A percentile compares a stretch with the other conserved stretches of the same genome.
phyloP scores from a whole-genome alignment of 2,329 filamentous ascomycete genomes.

The Pseudogymnoascus sp. region DNA sequence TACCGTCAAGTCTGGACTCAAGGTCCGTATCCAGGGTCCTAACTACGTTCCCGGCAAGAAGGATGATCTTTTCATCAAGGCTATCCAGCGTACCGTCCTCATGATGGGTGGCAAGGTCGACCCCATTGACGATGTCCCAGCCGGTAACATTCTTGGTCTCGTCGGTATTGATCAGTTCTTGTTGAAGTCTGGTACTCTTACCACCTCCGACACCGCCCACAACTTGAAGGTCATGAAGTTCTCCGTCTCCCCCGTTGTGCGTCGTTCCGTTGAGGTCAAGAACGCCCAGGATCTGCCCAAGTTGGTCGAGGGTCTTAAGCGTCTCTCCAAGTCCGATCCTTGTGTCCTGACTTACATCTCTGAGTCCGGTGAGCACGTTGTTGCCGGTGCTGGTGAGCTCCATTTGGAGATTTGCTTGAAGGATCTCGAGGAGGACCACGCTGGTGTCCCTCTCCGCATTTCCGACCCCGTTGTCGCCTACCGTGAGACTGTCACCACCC shows the following conservation, averaged over 20 bases:
- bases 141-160: slow-evolving; percentile 99
- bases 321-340: slow-evolving; percentile 99
- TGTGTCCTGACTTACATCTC: slow-evolving; percentile 88
- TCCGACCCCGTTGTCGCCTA: slow-evolving; percentile 98
- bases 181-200: slow-evolving; percentile 99
- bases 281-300: slow-evolving; percentile 99
- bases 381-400: slow-evolving; percentile 98
- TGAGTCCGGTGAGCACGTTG: slow-evolving; percentile 96
- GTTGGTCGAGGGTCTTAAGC: slow-evolving; percentile 99
- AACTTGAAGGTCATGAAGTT: slow-evolving; percentile 99
- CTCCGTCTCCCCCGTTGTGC: slow-evolving; percentile 98
- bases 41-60: slow-evolving; percentile 98
- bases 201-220: slow-evolving; percentile 94
- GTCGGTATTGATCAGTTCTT: slow-evolving; percentile 99
- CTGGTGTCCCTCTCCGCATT: slow-evolving; percentile 93
- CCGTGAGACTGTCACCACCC: slow-evolving; percentile 85
- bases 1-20: slow-evolving; percentile 94
- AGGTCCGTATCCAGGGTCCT: slow-evolving; percentile 99
- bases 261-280: slow-evolving; percentile 98
- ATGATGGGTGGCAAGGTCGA: slow-evolving; percentile 99
- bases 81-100: slow-evolving; percentile 98
- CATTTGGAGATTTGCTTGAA: slow-evolving; percentile 99
- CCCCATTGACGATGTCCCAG: slow-evolving; percentile 97
- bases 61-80: slow-evolving; percentile 98
- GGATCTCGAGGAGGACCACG: slow-evolving; percentile 99